Base-by-base conservation (phyloP, 1,284 basidiomycete genomes). In the Exsudoporus floridanus region DNA sequence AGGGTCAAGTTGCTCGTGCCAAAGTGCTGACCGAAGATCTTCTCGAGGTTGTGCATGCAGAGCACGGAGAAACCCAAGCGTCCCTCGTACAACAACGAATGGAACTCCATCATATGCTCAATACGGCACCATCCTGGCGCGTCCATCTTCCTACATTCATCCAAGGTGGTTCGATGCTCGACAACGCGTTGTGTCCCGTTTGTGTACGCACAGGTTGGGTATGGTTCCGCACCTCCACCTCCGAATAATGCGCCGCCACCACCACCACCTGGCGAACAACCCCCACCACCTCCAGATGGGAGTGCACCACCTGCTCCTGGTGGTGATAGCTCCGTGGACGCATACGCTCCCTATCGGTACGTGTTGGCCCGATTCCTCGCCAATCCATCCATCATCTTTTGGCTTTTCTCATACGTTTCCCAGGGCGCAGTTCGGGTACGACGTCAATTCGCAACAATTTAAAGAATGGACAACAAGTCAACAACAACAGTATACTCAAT, bases 21-120 rank as follows among this genome's bases (percentile, higher is more conserved):
- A 92, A 93, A 73, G 84, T 85, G 8, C 77, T 96, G 21, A 92
- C 93, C 5, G 91, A 95, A 56, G 94, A 98, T 68, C 78, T 98
- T 7, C 80, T 97, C 7, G 80, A 88, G 48, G 92, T 96, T 18
- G 90, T 98, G 13, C 82, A 83, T 18, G 77, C 82, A 55, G 93
- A 97, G 65, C 92, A 94, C 67, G 85, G 82, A 30, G 96, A 97
- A 73, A 88, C 92, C 58, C 80, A 78, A 60, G 62, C 68, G 18
- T 65, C 77, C 23, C 69, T 84, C 30, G 77, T 77, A 50, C 86
- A 88, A 49, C 88, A 90, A 66, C 88, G 91, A 70, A 85, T 88
- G 83, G 89, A 90, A 62, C 76, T 90, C 36, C 88, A 91, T 58
- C 85, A 66, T 90, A 87, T 72, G 86, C 86, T 54, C 84, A 83